These are phyloP conservation scores for Gossypium longicalyx DNA, from an alignment of 345 rosid genomes.

Conservation along the genomic window DNA sequence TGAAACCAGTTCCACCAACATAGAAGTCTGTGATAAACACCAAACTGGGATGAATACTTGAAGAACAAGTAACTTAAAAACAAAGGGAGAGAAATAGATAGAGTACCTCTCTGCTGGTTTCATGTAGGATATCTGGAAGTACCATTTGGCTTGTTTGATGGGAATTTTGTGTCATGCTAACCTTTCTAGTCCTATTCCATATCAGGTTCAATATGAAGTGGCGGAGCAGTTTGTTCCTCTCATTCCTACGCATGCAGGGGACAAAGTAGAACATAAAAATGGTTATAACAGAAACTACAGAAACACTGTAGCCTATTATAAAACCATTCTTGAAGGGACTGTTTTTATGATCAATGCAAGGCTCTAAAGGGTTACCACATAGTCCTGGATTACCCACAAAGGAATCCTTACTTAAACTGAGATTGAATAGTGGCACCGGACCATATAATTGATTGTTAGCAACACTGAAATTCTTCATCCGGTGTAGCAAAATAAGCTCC, in stretches of 20 bases:
- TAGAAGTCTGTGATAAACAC: background rate
- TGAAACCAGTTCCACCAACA: background rate
- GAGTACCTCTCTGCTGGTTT: constrained; percentile 3
- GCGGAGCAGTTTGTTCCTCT: background rate
- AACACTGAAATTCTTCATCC: constrained; percentile 21
- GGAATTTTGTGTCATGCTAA: background rate
- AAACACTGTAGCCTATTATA: background rate
- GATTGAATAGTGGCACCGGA: constrained; percentile 15
- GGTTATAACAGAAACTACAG: background rate
- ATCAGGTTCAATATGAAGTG: background rate
- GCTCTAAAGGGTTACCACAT: constrained; percentile 25
- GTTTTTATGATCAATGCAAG: constrained; percentile 9
- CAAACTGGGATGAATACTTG: background rate
- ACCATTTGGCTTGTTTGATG: background rate
- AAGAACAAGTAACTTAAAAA: background rate
- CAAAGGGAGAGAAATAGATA: background rate
- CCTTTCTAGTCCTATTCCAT: background rate
- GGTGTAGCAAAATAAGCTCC: background rate
- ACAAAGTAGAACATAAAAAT: constrained; percentile 1
- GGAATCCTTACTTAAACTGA: background rate
- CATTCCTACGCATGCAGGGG: background rate
- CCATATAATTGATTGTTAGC: constrained; percentile 23
- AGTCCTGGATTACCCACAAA: constrained; percentile 16
- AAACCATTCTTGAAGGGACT: background rate
- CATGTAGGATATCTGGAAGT: background rate